Evolutionary conservation across 1,284 basidiomycete genomes (phyloP), one percentile per base, ranked within the genome.

Genomic region (Schizophyllum commune): DNA sequence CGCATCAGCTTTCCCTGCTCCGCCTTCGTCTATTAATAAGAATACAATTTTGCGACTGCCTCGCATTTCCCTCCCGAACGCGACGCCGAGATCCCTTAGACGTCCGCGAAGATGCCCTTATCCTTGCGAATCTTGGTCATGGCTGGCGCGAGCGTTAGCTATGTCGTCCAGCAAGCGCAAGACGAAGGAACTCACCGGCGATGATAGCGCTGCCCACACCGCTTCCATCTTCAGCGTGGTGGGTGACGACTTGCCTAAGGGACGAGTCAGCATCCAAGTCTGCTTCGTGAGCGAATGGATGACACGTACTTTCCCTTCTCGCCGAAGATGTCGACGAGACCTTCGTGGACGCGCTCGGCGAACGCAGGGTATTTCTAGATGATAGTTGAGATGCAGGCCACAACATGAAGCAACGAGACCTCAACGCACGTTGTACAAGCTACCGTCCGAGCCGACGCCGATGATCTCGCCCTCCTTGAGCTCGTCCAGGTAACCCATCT

Each of bases 121-220:
- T 73, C 74, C 61, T 73, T 75, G 63, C 75, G 71, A 54, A 68
- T 65, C 71, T 76, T 76, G 15, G 75, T 77, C 75, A 76, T 76
- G 32, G 75, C 75, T 74, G 17, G 57, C 51, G 54, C 51, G 22
- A 59, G 57, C 32, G 32, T 11, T 56, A 52, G 21, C 13, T 53
- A 19, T 55, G 54, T 22, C 52, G 51, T 55, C n/a, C 21, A 22
- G 60, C 13, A 54, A 56, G 27, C 22, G 27, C 51, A 52, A 61
- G 55, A 33, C 58, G n/a, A 60, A 59, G 32, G 59, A 51, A 77
- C 86, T 66, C 63, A 91, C 92, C 91, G 39, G 94, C 95, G 67
- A 98, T 96, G 71, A 98, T 95, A 3, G 94, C 94, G 66, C 90
- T 92, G n/a, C 95, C 95, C 52, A 97, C 94, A 67, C 95, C 95